Evolutionary conservation across 2,329 filamentous ascomycete species (phyloP).

Genomic region (Cordyceps javanica): DNA sequence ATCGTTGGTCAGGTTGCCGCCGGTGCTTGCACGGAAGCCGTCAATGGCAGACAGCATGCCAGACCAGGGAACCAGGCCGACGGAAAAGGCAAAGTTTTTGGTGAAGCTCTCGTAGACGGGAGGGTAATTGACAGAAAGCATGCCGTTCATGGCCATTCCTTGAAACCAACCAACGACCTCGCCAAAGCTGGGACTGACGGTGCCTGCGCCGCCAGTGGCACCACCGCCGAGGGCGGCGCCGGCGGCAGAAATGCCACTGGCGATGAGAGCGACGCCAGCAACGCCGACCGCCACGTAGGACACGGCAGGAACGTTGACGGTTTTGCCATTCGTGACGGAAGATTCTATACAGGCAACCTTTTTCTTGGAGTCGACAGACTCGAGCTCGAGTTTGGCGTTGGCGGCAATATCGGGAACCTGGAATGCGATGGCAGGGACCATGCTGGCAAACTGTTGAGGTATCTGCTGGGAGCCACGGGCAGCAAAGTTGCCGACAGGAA

Average conservation of each 20-base stretch:
- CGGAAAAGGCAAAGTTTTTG: slow-evolving; percentile 91
- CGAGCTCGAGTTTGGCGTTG: slow-evolving; percentile 71
- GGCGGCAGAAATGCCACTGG: slow-evolving; percentile 66
- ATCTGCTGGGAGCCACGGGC: slow-evolving; percentile 68
- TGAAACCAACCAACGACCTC: slow-evolving; percentile 90
- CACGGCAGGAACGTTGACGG: slow-evolving; percentile 66
- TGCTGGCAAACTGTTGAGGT: slow-evolving; percentile 60
- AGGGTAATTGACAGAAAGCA: slow-evolving; percentile 88
- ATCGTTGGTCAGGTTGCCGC: slow-evolving; percentile 78
- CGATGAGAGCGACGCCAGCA: slow-evolving; percentile 71
- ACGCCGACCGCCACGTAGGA: slow-evolving; percentile 80
- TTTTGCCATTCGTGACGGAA: slow-evolving; percentile 80
- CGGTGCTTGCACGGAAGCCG: slow-evolving; percentile 70
- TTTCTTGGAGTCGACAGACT: slow-evolving; percentile 48
- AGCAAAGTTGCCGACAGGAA: slow-evolving; percentile 68
- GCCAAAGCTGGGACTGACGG: slow-evolving; percentile 74
- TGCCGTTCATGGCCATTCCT: slow-evolving; percentile 89
- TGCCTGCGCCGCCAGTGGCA: slow-evolving; percentile 49
- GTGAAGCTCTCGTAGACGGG: slow-evolving; percentile 81
- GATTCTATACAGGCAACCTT: slow-evolving; percentile 80
- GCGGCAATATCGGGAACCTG: slow-evolving; percentile 85
- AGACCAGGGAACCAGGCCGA: slow-evolving; percentile 77
- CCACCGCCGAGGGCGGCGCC: slow-evolving; percentile 53
- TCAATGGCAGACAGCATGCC: slow-evolving; percentile 77
- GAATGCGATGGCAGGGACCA: slow-evolving; percentile 87